Evolutionary conservation across 371 early-diverging fungal species (phyloP).

Genomic region (Apophysomyces sp.): DNA sequence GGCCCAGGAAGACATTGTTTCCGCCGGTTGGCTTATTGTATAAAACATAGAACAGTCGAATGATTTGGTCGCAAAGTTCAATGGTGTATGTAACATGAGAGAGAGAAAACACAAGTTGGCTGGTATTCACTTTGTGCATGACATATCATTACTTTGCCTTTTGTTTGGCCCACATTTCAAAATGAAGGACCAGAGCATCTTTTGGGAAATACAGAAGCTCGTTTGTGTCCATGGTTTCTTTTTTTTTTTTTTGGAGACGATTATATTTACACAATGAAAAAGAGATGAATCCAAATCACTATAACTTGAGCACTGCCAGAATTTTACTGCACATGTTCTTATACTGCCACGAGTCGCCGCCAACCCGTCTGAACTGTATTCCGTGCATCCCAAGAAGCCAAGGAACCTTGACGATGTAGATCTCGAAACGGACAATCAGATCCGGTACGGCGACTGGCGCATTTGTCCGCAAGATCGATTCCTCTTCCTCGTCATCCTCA

Average conservation of each 20-base stretch:
- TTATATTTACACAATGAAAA: too few relatives aligned
- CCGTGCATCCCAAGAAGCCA: constrained; percentile 68
- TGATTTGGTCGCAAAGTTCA: too few relatives aligned
- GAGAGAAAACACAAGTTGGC: too few relatives aligned
- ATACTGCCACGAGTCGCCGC: constrained; percentile 72
- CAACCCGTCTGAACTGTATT: constrained; percentile 67
- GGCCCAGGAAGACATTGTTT: constrained; percentile 2
- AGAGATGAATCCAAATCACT: background rate
- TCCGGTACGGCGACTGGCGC: background rate
- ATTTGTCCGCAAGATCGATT: background rate
- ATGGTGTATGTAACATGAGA: too few relatives aligned
- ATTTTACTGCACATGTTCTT: constrained; percentile 63
- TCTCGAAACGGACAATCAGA: constrained; percentile 52
- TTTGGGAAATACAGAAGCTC: too few relatives aligned
- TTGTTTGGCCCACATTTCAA: too few relatives aligned
- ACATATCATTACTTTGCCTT: too few relatives aligned
- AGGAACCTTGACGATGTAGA: constrained; percentile 64
- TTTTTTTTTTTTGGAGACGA: too few relatives aligned
- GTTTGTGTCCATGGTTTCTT: too few relatives aligned
- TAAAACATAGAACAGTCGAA: too few relatives aligned
- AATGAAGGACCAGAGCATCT: too few relatives aligned
- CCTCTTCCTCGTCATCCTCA: background rate
- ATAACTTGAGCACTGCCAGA: constrained; percentile 54
- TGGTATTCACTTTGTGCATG: too few relatives aligned
- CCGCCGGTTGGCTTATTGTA: constrained; percentile 21